Evolutionary conservation across 176 grass and related monocot genomes (phyloP), one percentile per base, ranked within the genome.

Genomic region (Aegilops umbellulata): DNA sequence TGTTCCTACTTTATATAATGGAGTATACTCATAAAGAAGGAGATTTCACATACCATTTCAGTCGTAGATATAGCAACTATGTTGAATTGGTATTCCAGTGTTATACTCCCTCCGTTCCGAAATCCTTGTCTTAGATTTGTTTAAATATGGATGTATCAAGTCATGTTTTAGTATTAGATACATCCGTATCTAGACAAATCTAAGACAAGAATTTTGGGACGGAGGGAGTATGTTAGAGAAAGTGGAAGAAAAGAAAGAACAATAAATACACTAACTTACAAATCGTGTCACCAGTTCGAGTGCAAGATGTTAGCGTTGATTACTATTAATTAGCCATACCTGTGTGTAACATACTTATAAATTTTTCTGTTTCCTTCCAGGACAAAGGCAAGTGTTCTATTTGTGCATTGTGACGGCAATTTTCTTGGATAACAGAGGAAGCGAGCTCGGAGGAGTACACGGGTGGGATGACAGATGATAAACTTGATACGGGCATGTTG

Each of bases 401-500:
- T 3, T 0, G n/a, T 16, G 41, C 2, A 20, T 69, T 73, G 81
- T 38, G 23, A 55, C 57, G 31, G 23, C 30, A 23, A 11, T 42
- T 65, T 65, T 84, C 39, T 38, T 57, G 23, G 42, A 85, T 24
- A 46, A 68, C 68, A 89, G 31, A 89, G 80, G 87, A 89, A 81
- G 82, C 42, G 77, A 14, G 31, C 69, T 89, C 34, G 77, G 55
- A 85, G 60, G 34, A 58, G 60, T 80, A 75, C 66, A 60, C 46
- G 69, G 25, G 36, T 47, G 32, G 60, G 77, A 89, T 85, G 82
- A 36, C 79, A 90, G 87, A 93, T 87, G 89, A 84, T 90, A 80
- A 97, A 93, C 79, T 89, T 97, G 79, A 78, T 97, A 9, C 88
- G 81, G 91, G 92, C 90, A 49, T 97, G 94, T 88, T 92, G 89